Evolutionary conservation across 75 land plant genomes (phyloP).

Genomic region (Cupressus sempervirens): DNA sequence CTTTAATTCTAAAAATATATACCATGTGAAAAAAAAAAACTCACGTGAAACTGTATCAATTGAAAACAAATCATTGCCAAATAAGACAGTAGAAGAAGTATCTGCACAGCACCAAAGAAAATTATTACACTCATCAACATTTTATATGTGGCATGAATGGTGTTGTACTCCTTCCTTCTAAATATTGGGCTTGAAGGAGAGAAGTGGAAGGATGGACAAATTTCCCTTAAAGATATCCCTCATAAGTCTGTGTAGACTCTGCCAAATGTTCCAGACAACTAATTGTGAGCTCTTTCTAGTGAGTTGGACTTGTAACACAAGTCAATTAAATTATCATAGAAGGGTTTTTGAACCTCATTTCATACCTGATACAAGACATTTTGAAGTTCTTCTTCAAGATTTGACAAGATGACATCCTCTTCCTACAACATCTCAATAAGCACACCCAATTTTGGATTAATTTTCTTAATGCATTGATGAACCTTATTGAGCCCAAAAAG

Average conservation of each 20-base stretch:
- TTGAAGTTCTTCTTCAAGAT: constrained; percentile 35
- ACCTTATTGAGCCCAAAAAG: constrained; percentile 42
- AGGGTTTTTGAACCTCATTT: constrained; percentile 59
- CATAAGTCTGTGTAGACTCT: constrained; percentile 74
- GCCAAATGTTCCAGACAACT: constrained; percentile 41
- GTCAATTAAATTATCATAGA: constrained; percentile 85
- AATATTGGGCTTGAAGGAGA: constrained; percentile 36
- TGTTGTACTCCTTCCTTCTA: constrained; percentile 46
- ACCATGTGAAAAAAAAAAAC: no score
- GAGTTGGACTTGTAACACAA: constrained; percentile 53
- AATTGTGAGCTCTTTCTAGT: constrained; percentile 48
- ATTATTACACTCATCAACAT: no score
- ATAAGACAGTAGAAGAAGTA: no score
- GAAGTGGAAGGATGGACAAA: constrained; percentile 63
- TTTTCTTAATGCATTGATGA: constrained; percentile 38
- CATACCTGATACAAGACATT: constrained; percentile 39
- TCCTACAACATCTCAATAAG: constrained; percentile 45
- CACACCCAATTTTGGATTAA: constrained; percentile 42
- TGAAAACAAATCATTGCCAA: no score
- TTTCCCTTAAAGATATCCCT: constrained; percentile 32
- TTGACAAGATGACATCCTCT: constrained; percentile 19
- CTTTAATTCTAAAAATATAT: no score
- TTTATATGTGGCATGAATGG: not conserved
- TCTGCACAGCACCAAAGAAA: no score
- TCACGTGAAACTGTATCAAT: no score